Evolutionary conservation across 805 yeast species (phyloP), one percentile per base, ranked within the genome.

Genomic region (Lipomyces orientalis): DNA sequence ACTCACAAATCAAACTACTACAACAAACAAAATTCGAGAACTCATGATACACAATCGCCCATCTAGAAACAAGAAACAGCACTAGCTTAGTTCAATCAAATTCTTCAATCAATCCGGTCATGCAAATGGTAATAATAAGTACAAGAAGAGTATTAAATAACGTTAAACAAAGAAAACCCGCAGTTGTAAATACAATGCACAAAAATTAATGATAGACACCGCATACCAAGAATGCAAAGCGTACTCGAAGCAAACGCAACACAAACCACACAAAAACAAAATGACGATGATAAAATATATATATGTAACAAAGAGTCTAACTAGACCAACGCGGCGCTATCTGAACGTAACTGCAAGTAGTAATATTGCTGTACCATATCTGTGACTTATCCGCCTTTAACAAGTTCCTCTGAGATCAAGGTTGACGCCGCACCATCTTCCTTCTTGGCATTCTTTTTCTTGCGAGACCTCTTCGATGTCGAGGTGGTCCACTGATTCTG

Each of bases 401-500:
- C 14, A 16, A 51, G 22, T n/a, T 57, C 69, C 10, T 46, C 62
- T 29, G 37, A n/a, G 31, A 16, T 51, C 54, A 49, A 25, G 4
- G 19, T 33, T 10, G 22, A 22, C 4, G 14, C 19, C 33, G 33
- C 52, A 2, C 19, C 58, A 19, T 49, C 61, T 29, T 62, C 68
- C 22, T 68, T 62, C 35, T 62, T 61, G 55, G 37, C 33, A 6
- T 57, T 51, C 52, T 57, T 54, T 31, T 59, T 62, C 54, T 66
- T 67, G n/a, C 62, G 51, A 35, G 69, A 49, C 56, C 66, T 58
- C 55, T 63, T 66, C 14, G 72, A 64, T 25, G 64, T 60, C 49
- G 64, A 31, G 37, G 63, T 69, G 6, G 68, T 69, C 71, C 71
- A 68, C 55, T 67, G 67, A 52, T 56, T 68, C 33, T 35, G 59